A percentile compares a stretch with the other conserved stretches of the same genome.
Evolutionary conservation across 805 yeast species (phyloP).

Genomic region (Nakazawaea sp.): DNA sequence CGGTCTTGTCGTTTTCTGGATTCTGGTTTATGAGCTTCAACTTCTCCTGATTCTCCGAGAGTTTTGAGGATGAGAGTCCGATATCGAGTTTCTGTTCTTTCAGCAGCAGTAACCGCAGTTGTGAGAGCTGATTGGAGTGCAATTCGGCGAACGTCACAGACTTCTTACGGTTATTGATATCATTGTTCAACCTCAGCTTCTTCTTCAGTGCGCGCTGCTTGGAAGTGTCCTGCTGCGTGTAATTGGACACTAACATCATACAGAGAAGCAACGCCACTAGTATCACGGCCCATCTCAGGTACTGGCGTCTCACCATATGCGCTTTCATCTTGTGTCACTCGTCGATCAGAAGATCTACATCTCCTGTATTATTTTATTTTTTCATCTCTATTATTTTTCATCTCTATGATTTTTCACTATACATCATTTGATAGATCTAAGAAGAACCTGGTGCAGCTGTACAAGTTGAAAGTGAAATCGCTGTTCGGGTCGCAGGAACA

Average conservation of each 20-base stretch:
- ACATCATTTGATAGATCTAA: constrained; percentile 5
- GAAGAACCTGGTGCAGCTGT: constrained; percentile 11
- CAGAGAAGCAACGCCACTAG: not conserved
- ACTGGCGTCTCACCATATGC: too few relatives aligned
- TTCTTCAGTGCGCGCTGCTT: not conserved
- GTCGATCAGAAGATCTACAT: too few relatives aligned
- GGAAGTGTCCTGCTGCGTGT: not conserved
- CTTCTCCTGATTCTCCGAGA: constrained; percentile 13
- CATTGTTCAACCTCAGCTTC: not conserved
- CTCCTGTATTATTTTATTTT: too few relatives aligned
- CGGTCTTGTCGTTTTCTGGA: constrained; percentile 24
- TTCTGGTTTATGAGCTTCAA: constrained; percentile 17
- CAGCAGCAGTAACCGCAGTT: not conserved
- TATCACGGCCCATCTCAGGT: not conserved
- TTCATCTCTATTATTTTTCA: too few relatives aligned
- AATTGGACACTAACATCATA: not conserved
- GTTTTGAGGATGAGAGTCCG: too few relatives aligned
- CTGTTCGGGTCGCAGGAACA: constrained; percentile 24
- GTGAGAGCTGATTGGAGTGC: constrained; percentile 6
- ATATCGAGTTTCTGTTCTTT: not conserved
- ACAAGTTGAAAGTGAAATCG: constrained; percentile 17
- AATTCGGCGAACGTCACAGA: constrained; percentile 10
- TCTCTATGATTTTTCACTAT: too few relatives aligned
- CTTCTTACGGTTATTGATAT: constrained; percentile 1
- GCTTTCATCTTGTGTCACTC: too few relatives aligned